Evolutionary conservation across 2,329 filamentous ascomycete species (phyloP), one percentile per base, ranked within the genome.

Genomic region (Epichloe elymi): DNA sequence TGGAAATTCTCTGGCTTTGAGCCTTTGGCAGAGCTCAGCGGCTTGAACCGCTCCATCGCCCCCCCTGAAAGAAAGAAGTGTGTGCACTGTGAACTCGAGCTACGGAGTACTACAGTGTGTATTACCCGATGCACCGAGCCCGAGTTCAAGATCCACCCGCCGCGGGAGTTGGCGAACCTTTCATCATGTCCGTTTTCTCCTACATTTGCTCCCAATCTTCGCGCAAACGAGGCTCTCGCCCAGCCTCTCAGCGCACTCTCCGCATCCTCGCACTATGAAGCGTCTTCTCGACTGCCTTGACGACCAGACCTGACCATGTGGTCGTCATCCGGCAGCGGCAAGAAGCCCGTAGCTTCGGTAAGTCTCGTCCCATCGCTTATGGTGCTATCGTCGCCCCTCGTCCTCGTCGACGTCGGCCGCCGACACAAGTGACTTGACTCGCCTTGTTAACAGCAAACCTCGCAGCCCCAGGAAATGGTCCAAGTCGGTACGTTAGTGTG

Each of bases 381-480:
- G 3, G 17, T 17, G 15, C 14, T n/a, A 20, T 36, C 35, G 20
- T 47, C 45, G 12, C 35, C 45, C 45, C 12, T 49, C 39, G 36
- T 12, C 44, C 35, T 39, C 46, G n/a, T 48, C 30, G 37, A 40
- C 23, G 23, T 40, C 38, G 26, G 26, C 26, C 10, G 26, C 37
- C 46, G 37, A 48, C 19, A 17, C 19, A 23, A 36, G 48, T 33
- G 46, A 56, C 46, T 46, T 17, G 36, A 5, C 11, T 35, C 6
- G n/a, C 38, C 23, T 56, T 57, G 59, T 64, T 70, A 59, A 69
- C 64, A 59, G 58, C 65, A 64, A 59, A 60, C 64, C 65, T 64
- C 61, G 63, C 65, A 60, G 67, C 61, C 71, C 65, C 74, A 97
- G 88, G 93, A 98, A 78, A 98, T 98, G 93, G 88, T 96, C 61